Conservation (phyloP, 2,329 filamentous ascomycete species). For the Trichoderma endophyticum region DNA sequence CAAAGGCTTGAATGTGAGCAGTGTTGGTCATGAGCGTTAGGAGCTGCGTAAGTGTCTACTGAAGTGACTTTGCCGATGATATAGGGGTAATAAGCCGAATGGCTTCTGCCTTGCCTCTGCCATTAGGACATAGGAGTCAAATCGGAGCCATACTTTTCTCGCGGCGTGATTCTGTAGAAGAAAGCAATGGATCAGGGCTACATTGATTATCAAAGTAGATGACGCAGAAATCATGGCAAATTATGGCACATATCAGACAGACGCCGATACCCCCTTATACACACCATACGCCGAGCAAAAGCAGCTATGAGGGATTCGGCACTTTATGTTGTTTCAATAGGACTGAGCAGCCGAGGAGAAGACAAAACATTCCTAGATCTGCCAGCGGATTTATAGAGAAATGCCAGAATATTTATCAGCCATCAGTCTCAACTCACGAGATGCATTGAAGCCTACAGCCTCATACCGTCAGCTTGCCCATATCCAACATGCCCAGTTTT, state of each 20-base stretch:
- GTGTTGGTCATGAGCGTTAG: background rate
- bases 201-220: fast-evolving
- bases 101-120: background rate
- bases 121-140: background rate
- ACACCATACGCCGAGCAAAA: background rate
- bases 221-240: background rate
- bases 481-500: background rate
- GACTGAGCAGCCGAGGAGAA: background rate
- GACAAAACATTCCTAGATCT: fast-evolving
- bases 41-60: background rate
- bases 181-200: background rate
- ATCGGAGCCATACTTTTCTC: background rate
- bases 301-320: background rate
- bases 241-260: background rate
- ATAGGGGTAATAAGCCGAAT: background rate
- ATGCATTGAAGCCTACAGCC: background rate
- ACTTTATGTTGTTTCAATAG: background rate
- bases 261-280: background rate
- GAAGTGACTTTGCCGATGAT: background rate
- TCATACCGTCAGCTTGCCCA: background rate
- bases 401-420: background rate
- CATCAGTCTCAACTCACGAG: background rate
- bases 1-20: background rate
- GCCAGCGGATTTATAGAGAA: background rate
- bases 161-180: background rate